Conservation (phyloP, 2,329 filamentous ascomycete species). For the Sphaerulina musiva region DNA sequence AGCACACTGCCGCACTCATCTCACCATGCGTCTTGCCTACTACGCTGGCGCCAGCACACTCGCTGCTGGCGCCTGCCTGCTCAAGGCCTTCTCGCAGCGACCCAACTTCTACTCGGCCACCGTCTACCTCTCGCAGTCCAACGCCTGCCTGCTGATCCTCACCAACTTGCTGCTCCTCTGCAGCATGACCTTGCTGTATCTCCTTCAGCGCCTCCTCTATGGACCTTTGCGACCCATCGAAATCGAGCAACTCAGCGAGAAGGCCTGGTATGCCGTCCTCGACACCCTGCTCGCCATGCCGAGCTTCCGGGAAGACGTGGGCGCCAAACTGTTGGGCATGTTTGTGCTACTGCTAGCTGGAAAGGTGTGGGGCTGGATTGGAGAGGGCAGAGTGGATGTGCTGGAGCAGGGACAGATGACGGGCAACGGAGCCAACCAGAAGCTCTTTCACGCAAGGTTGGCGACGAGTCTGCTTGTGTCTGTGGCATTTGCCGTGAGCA, state of each 20-base stretch:
- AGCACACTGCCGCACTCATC: background rate
- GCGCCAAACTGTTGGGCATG: constrained; percentile 92
- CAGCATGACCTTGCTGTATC: constrained; percentile 75
- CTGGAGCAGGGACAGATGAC: constrained; percentile 77
- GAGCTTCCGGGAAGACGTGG: constrained; percentile 91
- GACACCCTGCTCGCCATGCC: constrained; percentile 98
- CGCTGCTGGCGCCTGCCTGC: constrained; percentile 73
- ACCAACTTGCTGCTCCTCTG: constrained; percentile 82
- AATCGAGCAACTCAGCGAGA: constrained; percentile 94
- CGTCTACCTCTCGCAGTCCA: constrained; percentile 94
- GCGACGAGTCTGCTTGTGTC: constrained; percentile 72
- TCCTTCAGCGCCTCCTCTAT: constrained; percentile 82
- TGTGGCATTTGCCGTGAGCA: constrained; percentile 68
- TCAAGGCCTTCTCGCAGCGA: constrained; percentile 88
- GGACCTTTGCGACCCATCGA: constrained; percentile 87
- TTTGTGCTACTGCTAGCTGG: constrained; percentile 87
- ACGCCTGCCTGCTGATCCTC: constrained; percentile 88
- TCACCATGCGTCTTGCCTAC: constrained; percentile 29
- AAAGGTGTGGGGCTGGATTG: constrained; percentile 98
- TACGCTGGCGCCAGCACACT: constrained; percentile 58
- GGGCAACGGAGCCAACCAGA: constrained; percentile 63
- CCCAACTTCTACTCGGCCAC: constrained; percentile 98
- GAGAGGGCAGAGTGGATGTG: constrained; percentile 86
- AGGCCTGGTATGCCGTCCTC: constrained; percentile 95
- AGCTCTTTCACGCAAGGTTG: constrained; percentile 78